Conservation (phyloP, 2,329 filamentous ascomycete species). For the Ilyonectria sp. region DNA sequence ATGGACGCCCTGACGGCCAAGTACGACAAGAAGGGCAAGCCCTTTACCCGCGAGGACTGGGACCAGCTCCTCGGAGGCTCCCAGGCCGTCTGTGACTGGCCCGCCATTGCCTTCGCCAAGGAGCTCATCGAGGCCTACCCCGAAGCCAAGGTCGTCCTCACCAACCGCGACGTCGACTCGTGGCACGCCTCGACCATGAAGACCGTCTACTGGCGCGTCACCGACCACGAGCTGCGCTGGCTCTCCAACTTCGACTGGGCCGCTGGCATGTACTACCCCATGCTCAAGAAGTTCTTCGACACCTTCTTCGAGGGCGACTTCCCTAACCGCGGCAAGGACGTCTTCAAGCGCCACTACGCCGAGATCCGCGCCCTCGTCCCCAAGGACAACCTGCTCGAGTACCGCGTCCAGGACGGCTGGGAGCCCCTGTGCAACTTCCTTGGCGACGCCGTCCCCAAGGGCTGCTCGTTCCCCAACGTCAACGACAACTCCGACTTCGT, state of each 20-base stretch:
- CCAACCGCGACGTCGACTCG: constrained; percentile 75
- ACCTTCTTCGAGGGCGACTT: constrained; percentile 79
- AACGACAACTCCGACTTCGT: constrained; percentile 56
- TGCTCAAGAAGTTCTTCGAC: constrained; percentile 79
- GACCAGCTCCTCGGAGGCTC: constrained; percentile 77
- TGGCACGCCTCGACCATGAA: constrained; percentile 76
- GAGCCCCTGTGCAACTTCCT: constrained; percentile 55
- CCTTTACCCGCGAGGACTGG: constrained; percentile 77
- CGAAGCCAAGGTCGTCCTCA: constrained; percentile 80
- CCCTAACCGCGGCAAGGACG: constrained; percentile 74
- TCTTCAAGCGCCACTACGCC: constrained; percentile 64
- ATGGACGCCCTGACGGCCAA: constrained; percentile 75
- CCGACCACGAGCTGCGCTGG: constrained; percentile 68
- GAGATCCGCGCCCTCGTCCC: constrained; percentile 52
- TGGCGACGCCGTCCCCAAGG: constrained; percentile 53
- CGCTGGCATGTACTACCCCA: constrained; percentile 77
- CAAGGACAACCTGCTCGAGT: constrained; percentile 53
- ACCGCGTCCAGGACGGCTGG: constrained; percentile 55
- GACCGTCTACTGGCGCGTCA: constrained; percentile 78
- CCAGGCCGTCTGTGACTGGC: constrained; percentile 79
- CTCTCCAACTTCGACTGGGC: constrained; percentile 69
- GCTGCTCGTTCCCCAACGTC: constrained; percentile 53
- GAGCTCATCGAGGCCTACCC: constrained; percentile 81
- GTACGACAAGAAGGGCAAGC: constrained; percentile 52
- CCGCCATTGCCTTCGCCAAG: constrained; percentile 76